Base-by-base conservation (phyloP, 148 eudicot genomes). In the Fagopyrum tataricum region DNA sequence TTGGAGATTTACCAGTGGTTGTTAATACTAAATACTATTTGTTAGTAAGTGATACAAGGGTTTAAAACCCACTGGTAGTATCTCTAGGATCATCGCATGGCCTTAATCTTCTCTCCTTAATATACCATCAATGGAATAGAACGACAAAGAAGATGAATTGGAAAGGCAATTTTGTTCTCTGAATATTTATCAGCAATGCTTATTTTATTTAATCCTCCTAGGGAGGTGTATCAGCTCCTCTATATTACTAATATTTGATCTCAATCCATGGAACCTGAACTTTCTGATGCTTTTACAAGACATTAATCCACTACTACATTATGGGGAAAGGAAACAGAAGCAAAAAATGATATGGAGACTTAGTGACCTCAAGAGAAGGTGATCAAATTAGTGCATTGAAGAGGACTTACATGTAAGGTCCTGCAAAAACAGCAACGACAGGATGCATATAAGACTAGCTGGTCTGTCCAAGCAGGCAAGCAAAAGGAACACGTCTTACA, bases 341-440 rank as follows among this genome's bases (percentile, higher is more conserved):
- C n/a, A n/a, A n/a, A n/a, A n/a, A n/a, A n/a, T n/a, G n/a, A n/a
- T n/a, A n/a, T n/a, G 17, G 67, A 40, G 49, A 73, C 72, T 23
- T 39, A 17, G 44, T 74, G 64, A 74, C 79, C 85, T 78, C 44
- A 71, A 74, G 71, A 67, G 77, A 37, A 13, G 8, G 43, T 7
- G 13, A 62, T 37, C 14, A 14, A 37, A 31, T 62, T 42, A 62
- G 43, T 62, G 68, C 68, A 62, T 31, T 26, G n/a, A 62, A 4
- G 12, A 59, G 9, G 74, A 87, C 98, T 93, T 87, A 93, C 98
- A 93, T 82, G 86, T 93, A 93, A 44, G 98, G 98, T 78, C 98
- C 98, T 93, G 97, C 89, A 90, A 76, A 64, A 39, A n/a, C n/a
- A n/a, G n/a, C n/a, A n/a, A n/a, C n/a, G 37, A 31, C 37, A 13